These are phyloP conservation scores for Naegleria gruberi DNA, from an alignment of 208 protist genomes.

Conservation along the genomic window DNA sequence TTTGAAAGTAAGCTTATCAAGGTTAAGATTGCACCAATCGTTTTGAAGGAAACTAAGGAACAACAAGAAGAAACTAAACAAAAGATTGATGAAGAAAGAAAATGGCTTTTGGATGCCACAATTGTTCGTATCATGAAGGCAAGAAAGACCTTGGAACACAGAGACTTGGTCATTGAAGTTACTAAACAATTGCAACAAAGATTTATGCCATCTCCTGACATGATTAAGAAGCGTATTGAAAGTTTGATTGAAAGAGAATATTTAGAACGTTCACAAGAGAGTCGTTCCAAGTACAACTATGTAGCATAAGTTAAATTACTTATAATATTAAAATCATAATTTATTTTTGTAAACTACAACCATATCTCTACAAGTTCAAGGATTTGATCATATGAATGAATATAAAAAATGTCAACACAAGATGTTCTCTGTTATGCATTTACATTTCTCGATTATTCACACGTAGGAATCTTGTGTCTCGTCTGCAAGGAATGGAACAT, in stretches of 20 bases:
- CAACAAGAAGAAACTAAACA: constrained; percentile 47
- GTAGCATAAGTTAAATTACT: constrained; percentile 38
- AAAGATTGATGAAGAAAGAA: constrained; percentile 67
- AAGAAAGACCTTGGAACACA: constrained; percentile 54
- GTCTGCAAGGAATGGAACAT: too few relatives aligned
- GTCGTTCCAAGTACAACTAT: constrained; percentile 41
- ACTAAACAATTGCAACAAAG: constrained; percentile 45
- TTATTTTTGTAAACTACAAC: too few relatives aligned
- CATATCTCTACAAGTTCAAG: too few relatives aligned
- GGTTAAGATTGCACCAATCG: constrained; percentile 42
- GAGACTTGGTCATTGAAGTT: constrained; percentile 55
- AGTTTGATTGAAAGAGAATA: constrained; percentile 60
- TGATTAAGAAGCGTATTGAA: constrained; percentile 68
- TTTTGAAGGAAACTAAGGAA: constrained; percentile 45
- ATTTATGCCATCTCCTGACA: constrained; percentile 52
- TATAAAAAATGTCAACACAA: too few relatives aligned
- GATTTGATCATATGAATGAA: too few relatives aligned
- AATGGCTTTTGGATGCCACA: constrained; percentile 61
- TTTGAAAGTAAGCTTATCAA: constrained; percentile 41
- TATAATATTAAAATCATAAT: too few relatives aligned
- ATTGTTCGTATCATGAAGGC: constrained; percentile 77
- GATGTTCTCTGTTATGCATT: too few relatives aligned
- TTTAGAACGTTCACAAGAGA: constrained; percentile 38
- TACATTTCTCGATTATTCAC: too few relatives aligned
- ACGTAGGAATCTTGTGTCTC: too few relatives aligned